phyloP scores from a whole-genome alignment of 108 stramenopile genomes.

The Thalassiosira profunda region DNA sequence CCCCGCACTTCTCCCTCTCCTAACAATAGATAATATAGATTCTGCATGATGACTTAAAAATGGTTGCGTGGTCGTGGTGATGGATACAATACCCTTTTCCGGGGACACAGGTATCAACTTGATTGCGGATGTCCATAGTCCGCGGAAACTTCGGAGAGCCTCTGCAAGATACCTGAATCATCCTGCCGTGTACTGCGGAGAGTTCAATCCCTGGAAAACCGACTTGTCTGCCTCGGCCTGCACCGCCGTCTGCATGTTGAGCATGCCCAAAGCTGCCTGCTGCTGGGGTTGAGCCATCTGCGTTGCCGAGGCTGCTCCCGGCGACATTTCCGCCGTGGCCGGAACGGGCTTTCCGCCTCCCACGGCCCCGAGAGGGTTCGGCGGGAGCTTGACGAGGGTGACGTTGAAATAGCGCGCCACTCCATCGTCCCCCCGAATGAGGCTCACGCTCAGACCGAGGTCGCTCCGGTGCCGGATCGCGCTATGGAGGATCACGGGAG shows the following conservation, averaged over 20 bases:
- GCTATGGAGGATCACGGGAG: slow-evolving; percentile 30
- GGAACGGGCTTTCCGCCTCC: slow-evolving; percentile 60
- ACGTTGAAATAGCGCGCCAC: slow-evolving; percentile 87
- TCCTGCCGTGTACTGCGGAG: slow-evolving; percentile 42
- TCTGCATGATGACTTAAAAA: too few species aligned
- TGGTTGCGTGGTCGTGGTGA: too few species aligned
- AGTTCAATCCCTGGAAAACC: slow-evolving; percentile 21
- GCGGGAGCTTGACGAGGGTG: slow-evolving; percentile 76
- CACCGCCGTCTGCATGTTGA: too few species aligned
- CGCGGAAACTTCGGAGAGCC: too few species aligned
- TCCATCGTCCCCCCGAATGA: slow-evolving; percentile 77
- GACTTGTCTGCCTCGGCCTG: slow-evolving; percentile 21
- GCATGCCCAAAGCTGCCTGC: slow-evolving; percentile 1
- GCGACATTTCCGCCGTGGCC: slow-evolving; percentile 60
- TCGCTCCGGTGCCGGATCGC: slow-evolving; percentile 61
- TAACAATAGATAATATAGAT: too few species aligned
- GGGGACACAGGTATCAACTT: too few species aligned
- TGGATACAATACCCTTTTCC: too few species aligned
- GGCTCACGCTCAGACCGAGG: slow-evolving; percentile 71
- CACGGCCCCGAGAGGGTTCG: slow-evolving; percentile 66
- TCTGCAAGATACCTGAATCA: too few species aligned
- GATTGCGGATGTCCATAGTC: too few species aligned
- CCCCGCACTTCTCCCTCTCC: too few species aligned
- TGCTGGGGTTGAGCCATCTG: background rate
- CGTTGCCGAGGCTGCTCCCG: slow-evolving; percentile 3